Conservation (phyloP, 768 basidiomycete genomes). For the Tephrocybe sp. region DNA sequence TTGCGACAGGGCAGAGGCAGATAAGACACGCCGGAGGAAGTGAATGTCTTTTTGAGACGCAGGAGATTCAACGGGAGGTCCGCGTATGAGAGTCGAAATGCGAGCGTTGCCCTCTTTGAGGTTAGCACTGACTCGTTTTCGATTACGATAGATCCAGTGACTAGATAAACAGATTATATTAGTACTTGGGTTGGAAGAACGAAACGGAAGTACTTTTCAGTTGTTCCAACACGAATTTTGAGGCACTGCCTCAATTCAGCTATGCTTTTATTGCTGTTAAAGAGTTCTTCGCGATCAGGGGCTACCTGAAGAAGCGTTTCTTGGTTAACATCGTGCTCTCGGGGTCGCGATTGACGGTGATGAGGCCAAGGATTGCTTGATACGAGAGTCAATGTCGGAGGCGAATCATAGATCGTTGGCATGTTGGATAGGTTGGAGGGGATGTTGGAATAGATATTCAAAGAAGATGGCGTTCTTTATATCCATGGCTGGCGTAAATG, state of each 20-base stretch:
- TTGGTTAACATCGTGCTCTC: conserved; percentile 28
- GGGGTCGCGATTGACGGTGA: conserved; percentile 13
- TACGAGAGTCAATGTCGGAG: conserved; percentile 19
- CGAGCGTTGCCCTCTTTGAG: conserved; percentile 24
- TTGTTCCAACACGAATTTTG: conserved; percentile 24
- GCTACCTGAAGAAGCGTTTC: conserved; percentile 28
- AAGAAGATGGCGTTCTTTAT: background rate
- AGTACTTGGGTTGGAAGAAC: background rate
- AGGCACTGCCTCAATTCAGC: conserved; percentile 29
- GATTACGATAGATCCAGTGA: conserved; percentile 31
- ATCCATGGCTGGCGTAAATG: background rate
- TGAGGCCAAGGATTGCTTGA: conserved; percentile 12
- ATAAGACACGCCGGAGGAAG: conserved; percentile 25
- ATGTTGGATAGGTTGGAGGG: too few species aligned
- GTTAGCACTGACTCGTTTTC: conserved; percentile 21
- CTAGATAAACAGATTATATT: conserved; percentile 14
- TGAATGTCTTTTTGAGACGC: conserved; percentile 11
- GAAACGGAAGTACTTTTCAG: conserved; percentile 16
- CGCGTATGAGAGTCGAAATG: conserved; percentile 22
- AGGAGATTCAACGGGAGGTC: conserved; percentile 7
- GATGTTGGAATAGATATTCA: background rate
- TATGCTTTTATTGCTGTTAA: conserved; percentile 22
- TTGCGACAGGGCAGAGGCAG: conserved; percentile 22
- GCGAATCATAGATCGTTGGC: conserved; percentile 10
- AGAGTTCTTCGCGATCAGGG: conserved; percentile 32